Percentiles rank a stretch among this genome's conserved stretches.
Evolutionary conservation across 805 yeast genomes (phyloP).

Genomic region (Saturnispora gosingensis): DNA sequence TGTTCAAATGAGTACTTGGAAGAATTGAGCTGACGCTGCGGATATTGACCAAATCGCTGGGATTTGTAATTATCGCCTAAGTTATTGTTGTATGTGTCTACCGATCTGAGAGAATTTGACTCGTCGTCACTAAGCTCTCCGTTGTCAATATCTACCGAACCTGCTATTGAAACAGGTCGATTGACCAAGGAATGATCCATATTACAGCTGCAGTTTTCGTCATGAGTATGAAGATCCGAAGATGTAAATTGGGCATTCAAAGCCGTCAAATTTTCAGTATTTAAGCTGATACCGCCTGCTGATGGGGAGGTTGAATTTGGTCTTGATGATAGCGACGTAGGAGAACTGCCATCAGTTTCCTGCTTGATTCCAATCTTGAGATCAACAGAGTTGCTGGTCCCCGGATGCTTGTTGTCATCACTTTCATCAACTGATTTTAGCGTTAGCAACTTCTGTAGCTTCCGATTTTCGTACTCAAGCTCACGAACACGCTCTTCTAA

Average conservation of each 20-base stretch:
- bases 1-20: conserved; percentile 41
- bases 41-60: neutral
- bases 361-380: neutral
- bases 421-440: conserved; percentile 28
- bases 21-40: conserved; percentile 13
- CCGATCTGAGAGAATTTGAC: conserved; percentile 16
- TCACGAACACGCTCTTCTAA: conserved; percentile 83
- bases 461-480: conserved; percentile 70
- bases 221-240: conserved; percentile 29
- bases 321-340: neutral
- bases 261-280: conserved; percentile 24
- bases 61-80: neutral
- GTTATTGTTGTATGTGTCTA: neutral
- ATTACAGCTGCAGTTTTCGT: conserved; percentile 53
- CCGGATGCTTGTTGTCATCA: neutral
- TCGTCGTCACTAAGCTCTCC: conserved; percentile 44
- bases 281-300: conserved; percentile 10
- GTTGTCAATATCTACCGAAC: conserved; percentile 41
- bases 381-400: neutral
- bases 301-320: neutral
- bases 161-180: conserved; percentile 58
- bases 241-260: conserved; percentile 23
- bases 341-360: neutral
- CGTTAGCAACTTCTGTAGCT: conserved; percentile 54
- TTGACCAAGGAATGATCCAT: conserved; percentile 46